These are phyloP conservation scores for Alternaria panax DNA, from an alignment of 2,329 filamentous ascomycete species.

Conservation along the genomic window DNA sequence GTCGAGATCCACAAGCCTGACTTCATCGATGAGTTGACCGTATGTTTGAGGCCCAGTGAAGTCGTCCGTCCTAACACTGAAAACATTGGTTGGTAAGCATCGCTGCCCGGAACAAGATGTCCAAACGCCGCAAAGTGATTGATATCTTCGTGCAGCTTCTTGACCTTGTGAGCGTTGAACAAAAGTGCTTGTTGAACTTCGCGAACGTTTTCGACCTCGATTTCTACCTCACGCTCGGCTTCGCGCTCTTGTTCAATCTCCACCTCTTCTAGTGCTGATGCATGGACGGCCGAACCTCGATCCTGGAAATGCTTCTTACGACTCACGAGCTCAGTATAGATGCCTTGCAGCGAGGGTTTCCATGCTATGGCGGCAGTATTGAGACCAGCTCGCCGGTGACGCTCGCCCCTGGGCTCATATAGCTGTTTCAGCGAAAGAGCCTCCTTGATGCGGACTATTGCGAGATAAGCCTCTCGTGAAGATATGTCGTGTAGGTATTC, in stretches of 20 bases:
- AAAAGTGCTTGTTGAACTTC: slow-evolving; percentile 59
- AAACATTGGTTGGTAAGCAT: slow-evolving; percentile 55
- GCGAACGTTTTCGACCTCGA: slow-evolving; percentile 65
- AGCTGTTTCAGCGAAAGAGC: slow-evolving; percentile 65
- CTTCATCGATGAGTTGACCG: slow-evolving; percentile 13
- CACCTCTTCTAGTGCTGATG: slow-evolving; percentile 66
- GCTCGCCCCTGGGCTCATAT: slow-evolving; percentile 56
- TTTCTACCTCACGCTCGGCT: slow-evolving; percentile 62
- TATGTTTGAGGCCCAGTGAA: slow-evolving; percentile 47
- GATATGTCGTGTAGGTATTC: slow-evolving; percentile 50
- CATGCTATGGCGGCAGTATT: slow-evolving; percentile 25
- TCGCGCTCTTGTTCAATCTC: slow-evolving; percentile 61
- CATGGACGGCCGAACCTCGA: slow-evolving; percentile 54
- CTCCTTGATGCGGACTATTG: slow-evolving; percentile 60
- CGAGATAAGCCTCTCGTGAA: slow-evolving; percentile 52
- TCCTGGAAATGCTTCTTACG: slow-evolving; percentile 53
- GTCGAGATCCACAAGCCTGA: slow-evolving; percentile 51
- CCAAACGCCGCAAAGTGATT: slow-evolving; percentile 57
- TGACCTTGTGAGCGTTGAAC: slow-evolving; percentile 53
- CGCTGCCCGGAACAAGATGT: slow-evolving; percentile 46
- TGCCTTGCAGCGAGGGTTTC: slow-evolving; percentile 32
- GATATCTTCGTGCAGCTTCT: slow-evolving; percentile 59
- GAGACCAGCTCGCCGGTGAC: slow-evolving; percentile 1
- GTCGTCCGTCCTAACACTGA: slow-evolving; percentile 50
- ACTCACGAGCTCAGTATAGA: slow-evolving; percentile 48